Evolutionary conservation across 2,329 filamentous ascomycete genomes (phyloP).

Genomic region (Aotearoamyces nothofagi): DNA sequence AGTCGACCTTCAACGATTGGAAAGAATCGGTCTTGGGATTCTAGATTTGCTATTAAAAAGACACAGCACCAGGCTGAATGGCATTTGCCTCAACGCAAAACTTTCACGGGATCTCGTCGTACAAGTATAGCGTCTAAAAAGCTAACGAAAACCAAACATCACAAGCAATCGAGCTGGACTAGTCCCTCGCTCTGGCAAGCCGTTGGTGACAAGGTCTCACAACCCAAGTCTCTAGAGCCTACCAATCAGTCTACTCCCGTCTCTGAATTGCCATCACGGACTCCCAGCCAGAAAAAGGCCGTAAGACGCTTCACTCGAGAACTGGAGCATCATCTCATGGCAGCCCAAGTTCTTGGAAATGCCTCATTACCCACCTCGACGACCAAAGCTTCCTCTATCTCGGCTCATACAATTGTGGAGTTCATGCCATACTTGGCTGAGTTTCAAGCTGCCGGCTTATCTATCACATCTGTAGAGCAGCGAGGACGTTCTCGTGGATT

Average conservation of each 20-base stretch:
- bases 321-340: constrained; percentile 26
- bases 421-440: constrained; percentile 37
- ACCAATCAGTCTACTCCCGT: constrained; percentile 6
- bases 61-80: background rate
- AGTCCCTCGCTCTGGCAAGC: constrained; percentile 1
- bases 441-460: constrained; percentile 36
- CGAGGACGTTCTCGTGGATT: background rate
- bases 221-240: constrained; percentile 2
- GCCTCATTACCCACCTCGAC: constrained; percentile 24
- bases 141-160: background rate
- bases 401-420: constrained; percentile 32
- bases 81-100: background rate
- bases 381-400: constrained; percentile 22
- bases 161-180: background rate
- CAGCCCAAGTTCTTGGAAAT: constrained; percentile 23
- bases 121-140: background rate
- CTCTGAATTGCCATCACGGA: constrained; percentile 21
- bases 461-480: constrained; percentile 37
- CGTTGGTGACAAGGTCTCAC: constrained; percentile 3
- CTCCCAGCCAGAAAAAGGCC: constrained; percentile 26
- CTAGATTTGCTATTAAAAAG: constrained; percentile 9
- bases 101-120: background rate
- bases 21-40: constrained; percentile 7
- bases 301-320: constrained; percentile 26
- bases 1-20: background rate